Evolutionary conservation across 164 flowering plant genomes (phyloP).

Genomic region (Aristolochia fimbriata): DNA sequence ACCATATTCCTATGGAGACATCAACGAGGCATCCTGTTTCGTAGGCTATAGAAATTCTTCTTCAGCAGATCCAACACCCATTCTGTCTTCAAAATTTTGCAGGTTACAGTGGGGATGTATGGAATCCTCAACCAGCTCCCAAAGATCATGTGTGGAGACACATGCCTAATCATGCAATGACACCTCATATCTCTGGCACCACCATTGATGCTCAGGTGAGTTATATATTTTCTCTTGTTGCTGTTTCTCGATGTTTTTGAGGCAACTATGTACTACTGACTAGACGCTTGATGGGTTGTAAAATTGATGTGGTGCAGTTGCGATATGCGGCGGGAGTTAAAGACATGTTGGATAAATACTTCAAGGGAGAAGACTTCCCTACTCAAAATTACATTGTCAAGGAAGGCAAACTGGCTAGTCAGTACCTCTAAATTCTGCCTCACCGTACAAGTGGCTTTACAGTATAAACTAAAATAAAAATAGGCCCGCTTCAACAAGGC

Average conservation of each 20-base stretch:
- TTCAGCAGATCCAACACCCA: no score
- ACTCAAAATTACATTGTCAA: constrained; percentile 82
- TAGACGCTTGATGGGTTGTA: not conserved
- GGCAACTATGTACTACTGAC: no score
- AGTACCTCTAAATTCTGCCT: constrained; percentile 37
- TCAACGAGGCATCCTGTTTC: no score
- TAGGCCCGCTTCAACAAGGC: no score
- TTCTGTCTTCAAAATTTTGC: not conserved
- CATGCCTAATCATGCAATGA: constrained; percentile 99
- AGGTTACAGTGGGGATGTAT: constrained; percentile 99
- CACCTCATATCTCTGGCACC: constrained; percentile 96
- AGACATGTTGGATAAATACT: constrained; percentile 91
- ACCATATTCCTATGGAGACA: no score
- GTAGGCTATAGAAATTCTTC: no score
- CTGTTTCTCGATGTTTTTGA: not conserved
- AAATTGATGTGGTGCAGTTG: constrained; percentile 37
- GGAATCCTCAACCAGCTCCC: constrained; percentile 99
- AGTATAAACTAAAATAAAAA: no score
- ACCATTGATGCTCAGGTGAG: constrained; percentile 93
- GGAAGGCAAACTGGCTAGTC: constrained; percentile 81
- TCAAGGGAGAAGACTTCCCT: constrained; percentile 94
- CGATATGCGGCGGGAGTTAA: constrained; percentile 88
- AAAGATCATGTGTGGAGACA: constrained; percentile 97
- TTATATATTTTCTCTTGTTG: not conserved
- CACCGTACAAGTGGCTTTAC: no score